A percentile compares a stretch with the other conserved stretches of the same genome.
Evolutionary conservation across 2,329 filamentous ascomycete species (phyloP).

Genomic region (Colletotrichum orbiculare): DNA sequence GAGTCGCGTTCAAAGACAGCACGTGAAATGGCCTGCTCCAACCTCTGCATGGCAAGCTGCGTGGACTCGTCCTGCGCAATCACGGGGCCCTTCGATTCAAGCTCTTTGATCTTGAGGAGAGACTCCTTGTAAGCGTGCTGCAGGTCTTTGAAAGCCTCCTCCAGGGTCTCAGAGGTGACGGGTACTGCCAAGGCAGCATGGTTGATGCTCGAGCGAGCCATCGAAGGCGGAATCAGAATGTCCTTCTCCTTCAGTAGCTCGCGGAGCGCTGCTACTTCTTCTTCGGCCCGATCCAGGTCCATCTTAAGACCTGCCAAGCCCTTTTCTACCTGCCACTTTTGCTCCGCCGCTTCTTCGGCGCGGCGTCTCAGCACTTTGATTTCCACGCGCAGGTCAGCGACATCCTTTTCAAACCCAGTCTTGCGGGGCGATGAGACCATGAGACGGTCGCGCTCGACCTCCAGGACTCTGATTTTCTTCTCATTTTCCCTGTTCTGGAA

Average conservation of each 20-base stretch:
- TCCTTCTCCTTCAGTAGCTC: slow-evolving; percentile 84
- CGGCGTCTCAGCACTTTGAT: slow-evolving; percentile 85
- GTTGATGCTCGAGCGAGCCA: slow-evolving; percentile 55
- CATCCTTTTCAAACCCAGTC: slow-evolving; percentile 85
- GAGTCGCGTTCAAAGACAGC: slow-evolving; percentile 79
- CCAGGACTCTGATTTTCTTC: slow-evolving; percentile 81
- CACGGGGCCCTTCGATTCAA: slow-evolving; percentile 62
- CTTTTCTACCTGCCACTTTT: slow-evolving; percentile 97
- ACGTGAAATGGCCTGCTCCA: slow-evolving; percentile 75
- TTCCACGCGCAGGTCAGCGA: slow-evolving; percentile 82
- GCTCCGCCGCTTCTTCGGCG: slow-evolving; percentile 92
- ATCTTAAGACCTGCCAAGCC: slow-evolving; percentile 90
- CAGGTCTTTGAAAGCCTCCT: slow-evolving; percentile 79
- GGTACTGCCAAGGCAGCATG: slow-evolving; percentile 44
- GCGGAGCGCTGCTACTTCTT: slow-evolving; percentile 88
- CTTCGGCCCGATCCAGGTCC: slow-evolving; percentile 94
- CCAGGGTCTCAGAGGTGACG: slow-evolving; percentile 77
- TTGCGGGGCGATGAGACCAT: slow-evolving; percentile 76
- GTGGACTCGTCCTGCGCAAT: slow-evolving; percentile 66
- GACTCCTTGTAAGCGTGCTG: slow-evolving; percentile 77
- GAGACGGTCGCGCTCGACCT: slow-evolving; percentile 81
- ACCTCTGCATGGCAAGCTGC: slow-evolving; percentile 68
- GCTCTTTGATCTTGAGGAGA: slow-evolving; percentile 71
- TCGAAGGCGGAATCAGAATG: slow-evolving; percentile 75
- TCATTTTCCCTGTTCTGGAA: slow-evolving; percentile 85